Evolutionary conservation across 768 basidiomycete genomes (phyloP).

Genomic region (Trametes cingulata): DNA sequence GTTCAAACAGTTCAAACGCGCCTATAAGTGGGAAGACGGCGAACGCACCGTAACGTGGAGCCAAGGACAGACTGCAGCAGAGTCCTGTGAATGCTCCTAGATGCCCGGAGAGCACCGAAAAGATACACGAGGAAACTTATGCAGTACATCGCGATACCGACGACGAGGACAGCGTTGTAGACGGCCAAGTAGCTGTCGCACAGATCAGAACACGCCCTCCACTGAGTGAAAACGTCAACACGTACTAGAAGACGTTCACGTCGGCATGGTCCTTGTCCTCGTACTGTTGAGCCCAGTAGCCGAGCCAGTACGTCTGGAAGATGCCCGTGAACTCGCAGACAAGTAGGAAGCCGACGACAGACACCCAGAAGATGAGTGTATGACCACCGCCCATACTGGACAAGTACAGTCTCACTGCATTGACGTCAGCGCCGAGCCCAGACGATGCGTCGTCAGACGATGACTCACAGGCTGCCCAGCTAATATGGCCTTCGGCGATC

Average conservation of each 20-base stretch:
- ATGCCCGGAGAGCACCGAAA: constrained; percentile 34
- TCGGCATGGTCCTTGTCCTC: constrained; percentile 29
- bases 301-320: constrained; percentile 37
- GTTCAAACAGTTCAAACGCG: background rate
- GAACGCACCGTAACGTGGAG: constrained; percentile 32
- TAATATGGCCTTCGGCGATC: constrained; percentile 37
- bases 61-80: constrained; percentile 34
- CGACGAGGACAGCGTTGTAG: constrained; percentile 26
- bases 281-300: constrained; percentile 39
- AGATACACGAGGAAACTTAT: constrained; percentile 27
- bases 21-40: background rate
- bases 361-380: constrained; percentile 32
- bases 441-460: background rate
- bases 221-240: background rate
- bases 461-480: constrained; percentile 36
- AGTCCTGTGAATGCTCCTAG: constrained; percentile 33
- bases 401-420: constrained; percentile 35
- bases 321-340: constrained; percentile 19
- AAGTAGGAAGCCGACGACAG: constrained; percentile 22
- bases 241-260: constrained; percentile 35
- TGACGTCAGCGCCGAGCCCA: background rate
- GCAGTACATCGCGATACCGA: constrained; percentile 24
- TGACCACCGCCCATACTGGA: constrained; percentile 29
- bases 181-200: constrained; percentile 31
- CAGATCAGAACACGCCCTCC: background rate